Conservation (phyloP, 148 eudicot species). For the Amaranthus palmeri region DNA sequence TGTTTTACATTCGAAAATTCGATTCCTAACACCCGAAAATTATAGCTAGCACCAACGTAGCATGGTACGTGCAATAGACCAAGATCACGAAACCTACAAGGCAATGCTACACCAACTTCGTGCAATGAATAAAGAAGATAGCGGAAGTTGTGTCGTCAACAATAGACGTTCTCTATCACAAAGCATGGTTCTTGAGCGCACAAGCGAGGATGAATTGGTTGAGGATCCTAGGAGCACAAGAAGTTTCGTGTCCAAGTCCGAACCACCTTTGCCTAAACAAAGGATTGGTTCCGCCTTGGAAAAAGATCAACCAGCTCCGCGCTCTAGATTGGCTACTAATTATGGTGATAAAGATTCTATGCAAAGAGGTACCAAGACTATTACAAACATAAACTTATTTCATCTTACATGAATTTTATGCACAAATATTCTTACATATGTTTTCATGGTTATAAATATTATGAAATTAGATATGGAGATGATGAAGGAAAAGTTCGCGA, state of each 20-base stretch:
- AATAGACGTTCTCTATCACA: constrained; percentile 22
- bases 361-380: constrained; percentile 19
- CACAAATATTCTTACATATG: neutral
- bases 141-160: neutral
- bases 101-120: constrained; percentile 15
- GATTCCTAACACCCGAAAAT: too few species aligned
- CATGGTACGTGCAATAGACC: constrained; percentile 28
- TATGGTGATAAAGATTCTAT: constrained; percentile 21
- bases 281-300: constrained; percentile 23
- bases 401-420: too few species aligned
- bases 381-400: too few species aligned
- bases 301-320: constrained; percentile 21
- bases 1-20: constrained; percentile 5
- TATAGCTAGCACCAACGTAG: constrained; percentile 14
- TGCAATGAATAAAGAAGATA: constrained; percentile 9
- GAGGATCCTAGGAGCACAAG: constrained; percentile 26
- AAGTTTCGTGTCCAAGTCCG: constrained; percentile 13
- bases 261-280: constrained; percentile 23
- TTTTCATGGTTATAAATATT: neutral
- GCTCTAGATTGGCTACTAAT: constrained; percentile 14
- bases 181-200: constrained; percentile 35
- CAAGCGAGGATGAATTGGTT: constrained; percentile 17
- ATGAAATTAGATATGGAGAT: constrained; percentile 29
- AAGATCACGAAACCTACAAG: constrained; percentile 24
- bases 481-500: constrained; percentile 39